A percentile compares a stretch with the other conserved stretches of the same genome.
phyloP scores from a whole-genome alignment of 2,329 filamentous ascomycete species.

The Fusarium sp. region DNA sequence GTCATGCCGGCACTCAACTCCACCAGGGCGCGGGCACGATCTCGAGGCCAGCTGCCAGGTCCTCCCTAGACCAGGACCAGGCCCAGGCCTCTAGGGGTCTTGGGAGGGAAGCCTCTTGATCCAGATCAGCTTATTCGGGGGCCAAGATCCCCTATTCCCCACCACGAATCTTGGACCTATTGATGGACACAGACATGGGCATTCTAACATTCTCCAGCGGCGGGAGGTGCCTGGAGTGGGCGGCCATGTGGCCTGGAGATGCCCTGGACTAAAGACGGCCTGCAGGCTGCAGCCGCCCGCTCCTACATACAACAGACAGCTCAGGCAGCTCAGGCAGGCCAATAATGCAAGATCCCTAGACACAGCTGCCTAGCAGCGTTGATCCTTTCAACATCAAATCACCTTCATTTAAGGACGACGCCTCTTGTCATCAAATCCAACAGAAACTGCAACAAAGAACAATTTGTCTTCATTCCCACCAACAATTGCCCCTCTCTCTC shows the following conservation, averaged over 20 bases:
- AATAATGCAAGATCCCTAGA: background rate
- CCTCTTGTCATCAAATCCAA: slow-evolving; percentile 19
- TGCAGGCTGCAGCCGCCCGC: slow-evolving; percentile 37
- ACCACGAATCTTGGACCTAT: background rate
- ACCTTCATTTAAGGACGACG: slow-evolving; percentile 20
- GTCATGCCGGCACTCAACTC: slow-evolving; percentile 24
- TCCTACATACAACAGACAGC: background rate
- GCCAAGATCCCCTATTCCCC: slow-evolving; percentile 10
- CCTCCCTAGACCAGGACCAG: background rate
- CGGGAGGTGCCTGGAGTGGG: slow-evolving; percentile 25
- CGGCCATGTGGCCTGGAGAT: slow-evolving; percentile 23
- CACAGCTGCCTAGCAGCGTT: slow-evolving; percentile 8
- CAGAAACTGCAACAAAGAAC: background rate
- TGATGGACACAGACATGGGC: background rate
- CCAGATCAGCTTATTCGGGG: background rate
- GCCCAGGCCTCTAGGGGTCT: slow-evolving; percentile 8
- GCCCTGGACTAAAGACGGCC: slow-evolving; percentile 18
- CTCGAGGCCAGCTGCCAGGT: slow-evolving; percentile 12
- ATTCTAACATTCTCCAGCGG: background rate
- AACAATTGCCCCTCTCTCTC: background rate
- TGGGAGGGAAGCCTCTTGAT: background rate
- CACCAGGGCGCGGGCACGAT: slow-evolving; percentile 24
- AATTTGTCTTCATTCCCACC: background rate
- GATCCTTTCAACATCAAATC: slow-evolving; percentile 14
- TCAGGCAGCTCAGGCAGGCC: background rate